Evolutionary conservation across 1,284 basidiomycete species (phyloP), one percentile per base, ranked within the genome.

Genomic region (Moesziomyces sp.): DNA sequence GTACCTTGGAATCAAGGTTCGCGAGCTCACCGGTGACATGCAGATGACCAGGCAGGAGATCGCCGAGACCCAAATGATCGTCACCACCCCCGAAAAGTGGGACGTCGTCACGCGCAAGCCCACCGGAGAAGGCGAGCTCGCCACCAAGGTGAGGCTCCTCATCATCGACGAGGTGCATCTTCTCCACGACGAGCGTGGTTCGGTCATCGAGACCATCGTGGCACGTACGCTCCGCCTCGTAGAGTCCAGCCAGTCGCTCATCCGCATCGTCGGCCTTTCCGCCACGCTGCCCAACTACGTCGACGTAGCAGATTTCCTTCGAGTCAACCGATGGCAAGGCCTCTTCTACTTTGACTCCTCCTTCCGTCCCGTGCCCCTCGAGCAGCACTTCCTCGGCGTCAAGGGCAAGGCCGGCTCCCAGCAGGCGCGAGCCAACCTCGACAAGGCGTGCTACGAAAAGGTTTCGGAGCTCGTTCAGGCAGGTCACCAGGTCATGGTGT

Each of bases 51-150:
- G 92, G 81, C 89, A 90, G 33, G 96, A 99, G 85, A 96, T 99
- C 67, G 91, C 91, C 3, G 91, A 93, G 84, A 99, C 97, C 16
- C 97, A 99, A 83, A 92, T 99, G 61, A 98, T 99, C 68, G 94
- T 99, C 13, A 99, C 97, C 0, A 99, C 97, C 0, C 97, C 97
- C 0, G 97, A 99, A 84, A 99, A 99, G 85, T 99, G 97, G 97
- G 97, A 99, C 78, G 97, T 99, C 0, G 97, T 99, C 0, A 99
- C 97, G 8, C 88, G 97, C 65, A 99, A 97, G 84, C 94, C 96
- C 0, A 94, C 93, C 0, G 95, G 96, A 8, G 95, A 98, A 85
- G 95, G 95, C 14, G 95, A 98, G 83, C 87, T 99, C 24, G 93
- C 93, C 13, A 63, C 76, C 47, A 92, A 90, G 86, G 89, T 99